phyloP scores from a whole-genome alignment of 75 land plant species.

The Cupressus sempervirens region DNA sequence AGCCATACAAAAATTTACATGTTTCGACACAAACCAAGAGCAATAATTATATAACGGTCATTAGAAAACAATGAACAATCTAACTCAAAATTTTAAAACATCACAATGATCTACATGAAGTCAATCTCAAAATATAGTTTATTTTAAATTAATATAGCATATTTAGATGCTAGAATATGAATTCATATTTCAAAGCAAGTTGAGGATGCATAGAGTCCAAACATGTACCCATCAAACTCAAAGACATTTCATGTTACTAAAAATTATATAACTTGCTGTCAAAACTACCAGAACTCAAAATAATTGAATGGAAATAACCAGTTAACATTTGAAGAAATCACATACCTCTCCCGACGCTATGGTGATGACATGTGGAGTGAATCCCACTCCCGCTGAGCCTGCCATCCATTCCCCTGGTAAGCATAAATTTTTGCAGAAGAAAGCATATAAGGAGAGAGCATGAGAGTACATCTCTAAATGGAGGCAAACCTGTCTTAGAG shows the following conservation, averaged over 20 bases:
- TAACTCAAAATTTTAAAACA: background rate
- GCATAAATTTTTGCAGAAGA: slow-evolving; percentile 10
- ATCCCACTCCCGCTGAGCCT: slow-evolving; percentile 75
- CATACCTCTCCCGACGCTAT: slow-evolving; percentile 78
- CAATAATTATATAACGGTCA: background rate
- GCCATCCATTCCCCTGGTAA: slow-evolving; percentile 57
- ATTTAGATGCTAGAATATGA: background rate
- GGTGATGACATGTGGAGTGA: slow-evolving; percentile 79
- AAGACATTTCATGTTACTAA: background rate
- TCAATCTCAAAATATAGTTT: background rate
- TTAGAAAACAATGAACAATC: background rate
- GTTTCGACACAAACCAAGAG: background rate
- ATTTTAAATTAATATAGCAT: background rate
- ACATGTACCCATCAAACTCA: background rate
- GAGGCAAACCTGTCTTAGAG: slow-evolving; percentile 1
- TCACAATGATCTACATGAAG: background rate
- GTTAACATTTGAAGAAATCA: background rate
- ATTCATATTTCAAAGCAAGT: background rate
- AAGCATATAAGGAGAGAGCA: slow-evolving; percentile 2
- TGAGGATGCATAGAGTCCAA: background rate
- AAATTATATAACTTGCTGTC: background rate
- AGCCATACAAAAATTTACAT: background rate
- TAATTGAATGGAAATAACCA: background rate
- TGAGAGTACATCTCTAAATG: background rate
- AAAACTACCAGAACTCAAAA: background rate